Base-by-base conservation (phyloP, 768 basidiomycete species). In the Hericium erinaceus region DNA sequence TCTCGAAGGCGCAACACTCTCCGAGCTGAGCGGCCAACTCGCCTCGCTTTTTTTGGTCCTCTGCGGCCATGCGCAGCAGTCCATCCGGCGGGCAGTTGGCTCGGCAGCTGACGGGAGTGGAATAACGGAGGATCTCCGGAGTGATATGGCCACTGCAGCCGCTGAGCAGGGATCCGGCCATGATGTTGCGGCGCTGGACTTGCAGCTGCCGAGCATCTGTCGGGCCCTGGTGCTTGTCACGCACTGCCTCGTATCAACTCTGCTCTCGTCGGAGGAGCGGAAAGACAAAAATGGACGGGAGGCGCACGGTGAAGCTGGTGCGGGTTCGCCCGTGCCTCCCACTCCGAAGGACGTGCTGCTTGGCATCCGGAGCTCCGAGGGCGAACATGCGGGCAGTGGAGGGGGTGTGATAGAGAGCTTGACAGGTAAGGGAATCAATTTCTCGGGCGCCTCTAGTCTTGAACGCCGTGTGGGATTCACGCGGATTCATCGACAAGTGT, bases 171-270 rank as follows among this genome's bases (percentile, higher is more conserved):
- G 13, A n/a, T 8, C 37, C 48, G 15, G 13, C 37, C 26, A 39
- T 50, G 52, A 51, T 9, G 24, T 51, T 15, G 20, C n/a, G 44
- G 44, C 52, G 20, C 33, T 58, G 38, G 62, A 63, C 39, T 24
- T 50, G 37, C 62, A 54, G 48, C 60, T 63, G 15, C 58, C 62
- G 15, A 38, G 53, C 20, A 48, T 62, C 20, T 61, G 62, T 44
- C 56, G 52, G 38, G 58, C 60, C 11, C 49, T 63, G 15, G 56
- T 61, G 39, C 56, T 63, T 50, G 46, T 59, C 26, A 51, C 60
- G 7, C 58, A 50, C 16, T 55, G 56, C 10, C 58, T 63, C 24
- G 62, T 61, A 16, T 52, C 60, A 4, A 51, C 61, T 13, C 11
- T 59, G 11, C 62, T 63, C 11, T 22, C 54, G n/a, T 60, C 58